phyloP scores from a whole-genome alignment of 805 yeast genomes.

The Yueomyces sinensis region DNA sequence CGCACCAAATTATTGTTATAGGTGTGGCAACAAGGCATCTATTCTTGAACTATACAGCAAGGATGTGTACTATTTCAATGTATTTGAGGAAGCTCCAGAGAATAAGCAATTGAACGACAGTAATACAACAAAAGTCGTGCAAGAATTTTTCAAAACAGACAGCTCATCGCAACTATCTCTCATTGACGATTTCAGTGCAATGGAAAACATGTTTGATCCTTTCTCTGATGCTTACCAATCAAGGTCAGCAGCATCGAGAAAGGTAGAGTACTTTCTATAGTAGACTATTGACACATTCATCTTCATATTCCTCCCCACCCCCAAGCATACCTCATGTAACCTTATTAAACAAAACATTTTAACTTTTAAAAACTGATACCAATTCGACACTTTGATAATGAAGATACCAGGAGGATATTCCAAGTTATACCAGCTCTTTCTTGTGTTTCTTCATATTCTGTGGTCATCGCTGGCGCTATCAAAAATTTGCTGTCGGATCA shows the following conservation, averaged over 20 bases:
- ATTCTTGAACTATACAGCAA: conserved; percentile 73
- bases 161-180: not conserved
- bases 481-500: too few relatives aligned
- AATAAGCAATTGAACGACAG: conserved; percentile 31
- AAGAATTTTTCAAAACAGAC: conserved; percentile 12
- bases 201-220: conserved; percentile 8
- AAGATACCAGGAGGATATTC: too few relatives aligned
- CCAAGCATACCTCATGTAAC: too few relatives aligned
- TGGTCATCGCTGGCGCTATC: too few relatives aligned
- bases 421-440: too few relatives aligned
- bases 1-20: conserved; percentile 93
- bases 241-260: conserved; percentile 20
- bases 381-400: too few relatives aligned
- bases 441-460: too few relatives aligned
- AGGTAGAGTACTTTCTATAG: conserved; percentile 23
- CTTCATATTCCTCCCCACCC: too few relatives aligned
- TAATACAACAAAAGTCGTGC: conserved; percentile 4
- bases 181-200: conserved; percentile 1
- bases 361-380: too few relatives aligned
- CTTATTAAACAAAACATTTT: too few relatives aligned
- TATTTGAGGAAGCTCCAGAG: conserved; percentile 95
- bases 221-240: conserved; percentile 25
- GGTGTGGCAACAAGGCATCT: conserved; percentile 97
- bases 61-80: conserved; percentile 66
- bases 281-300: too few relatives aligned